Conservation (phyloP, 495 filamentous ascomycete genomes). For the Penicillium egyptiacum region DNA sequence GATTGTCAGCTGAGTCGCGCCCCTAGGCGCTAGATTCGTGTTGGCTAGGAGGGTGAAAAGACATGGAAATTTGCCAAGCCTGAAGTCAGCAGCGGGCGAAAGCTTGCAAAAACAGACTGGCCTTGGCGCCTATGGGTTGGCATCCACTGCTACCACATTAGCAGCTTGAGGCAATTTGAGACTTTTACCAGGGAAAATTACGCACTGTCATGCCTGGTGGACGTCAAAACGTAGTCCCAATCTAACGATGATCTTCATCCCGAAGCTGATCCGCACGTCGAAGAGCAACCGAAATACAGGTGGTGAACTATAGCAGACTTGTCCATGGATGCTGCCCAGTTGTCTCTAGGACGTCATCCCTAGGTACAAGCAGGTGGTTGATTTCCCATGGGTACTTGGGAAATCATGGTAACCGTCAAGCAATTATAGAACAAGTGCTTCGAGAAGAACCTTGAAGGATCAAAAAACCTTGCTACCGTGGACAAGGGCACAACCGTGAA, state of each 20-base stretch:
- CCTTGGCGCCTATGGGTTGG: not conserved
- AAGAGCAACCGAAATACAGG: not conserved
- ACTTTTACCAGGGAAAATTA: not conserved
- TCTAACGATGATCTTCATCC: no score
- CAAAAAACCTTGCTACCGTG: not conserved
- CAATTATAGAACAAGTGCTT: constrained; percentile 1
- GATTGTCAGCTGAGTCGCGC: constrained; percentile 1
- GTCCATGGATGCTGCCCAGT: not conserved
- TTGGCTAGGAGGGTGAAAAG: not conserved
- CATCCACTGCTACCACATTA: not conserved
- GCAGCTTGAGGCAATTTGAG: not conserved
- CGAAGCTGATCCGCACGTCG: not conserved
- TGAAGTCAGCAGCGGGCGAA: not conserved
- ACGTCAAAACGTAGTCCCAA: not conserved
- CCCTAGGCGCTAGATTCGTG: not conserved
- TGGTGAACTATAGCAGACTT: not conserved
- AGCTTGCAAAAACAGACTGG: not conserved
- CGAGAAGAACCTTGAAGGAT: not conserved
- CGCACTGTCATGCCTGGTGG: not conserved
- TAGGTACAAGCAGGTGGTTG: constrained; percentile 1
- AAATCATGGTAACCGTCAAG: constrained; percentile 7
- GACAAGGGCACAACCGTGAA: not conserved
- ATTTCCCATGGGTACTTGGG: not conserved
- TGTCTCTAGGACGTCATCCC: not conserved
- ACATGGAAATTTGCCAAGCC: not conserved